A percentile compares a stretch with the other conserved stretches of the same genome.
These are phyloP conservation scores for Schizochytrium sp. DNA, from an alignment of 108 stramenopile species.

Conservation along the genomic window DNA sequence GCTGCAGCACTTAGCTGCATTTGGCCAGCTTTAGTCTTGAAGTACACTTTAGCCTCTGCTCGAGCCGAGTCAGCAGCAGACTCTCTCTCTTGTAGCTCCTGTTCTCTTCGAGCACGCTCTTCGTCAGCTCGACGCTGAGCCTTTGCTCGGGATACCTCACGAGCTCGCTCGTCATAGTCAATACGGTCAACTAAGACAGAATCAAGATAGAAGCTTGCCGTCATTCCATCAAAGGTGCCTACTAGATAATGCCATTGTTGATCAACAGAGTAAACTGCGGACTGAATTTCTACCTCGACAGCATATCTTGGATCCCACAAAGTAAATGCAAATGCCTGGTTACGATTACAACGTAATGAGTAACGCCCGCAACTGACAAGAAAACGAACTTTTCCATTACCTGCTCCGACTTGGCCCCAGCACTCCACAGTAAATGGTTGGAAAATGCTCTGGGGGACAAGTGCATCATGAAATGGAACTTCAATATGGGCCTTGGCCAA, in stretches of 20 bases:
- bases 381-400: constrained; percentile 18
- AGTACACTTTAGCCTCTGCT: constrained; percentile 65
- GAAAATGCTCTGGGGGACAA: constrained; percentile 4
- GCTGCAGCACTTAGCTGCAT: constrained; percentile 64
- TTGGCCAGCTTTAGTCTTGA: constrained; percentile 72
- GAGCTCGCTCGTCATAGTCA: constrained; percentile 1
- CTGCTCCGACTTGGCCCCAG: constrained; percentile 68
- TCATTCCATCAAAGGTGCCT: constrained; percentile 70
- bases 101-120: neutral
- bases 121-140: neutral
- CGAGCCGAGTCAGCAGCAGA: constrained; percentile 64
- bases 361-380: constrained; percentile 37
- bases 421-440: constrained; percentile 68
- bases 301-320: constrained; percentile 52
- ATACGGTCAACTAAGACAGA: constrained; percentile 64
- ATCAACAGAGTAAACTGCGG: constrained; percentile 62
- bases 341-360: neutral
- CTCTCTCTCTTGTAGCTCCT: constrained; percentile 52
- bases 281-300: constrained; percentile 66
- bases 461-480: constrained; percentile 59
- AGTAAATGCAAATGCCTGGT: neutral
- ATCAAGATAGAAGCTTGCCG: constrained; percentile 69
- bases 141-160: neutral
- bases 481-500: constrained; percentile 63
- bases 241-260: constrained; percentile 69